Conservation (phyloP, 768 basidiomycete genomes). For the Gyrodon lividus region DNA sequence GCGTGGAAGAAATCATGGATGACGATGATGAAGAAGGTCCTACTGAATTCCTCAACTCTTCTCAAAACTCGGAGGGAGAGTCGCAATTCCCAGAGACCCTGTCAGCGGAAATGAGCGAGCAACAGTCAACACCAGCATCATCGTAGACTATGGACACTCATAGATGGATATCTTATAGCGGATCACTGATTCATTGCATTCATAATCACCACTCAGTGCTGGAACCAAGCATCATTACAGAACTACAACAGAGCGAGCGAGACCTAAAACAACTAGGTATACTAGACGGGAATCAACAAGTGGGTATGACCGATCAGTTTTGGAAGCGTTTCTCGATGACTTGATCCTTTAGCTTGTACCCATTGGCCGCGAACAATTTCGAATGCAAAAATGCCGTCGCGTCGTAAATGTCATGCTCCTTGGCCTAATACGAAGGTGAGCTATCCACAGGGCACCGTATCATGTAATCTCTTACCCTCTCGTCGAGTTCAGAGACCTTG, state of each 20-base stretch:
- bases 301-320: slow-evolving; percentile 20
- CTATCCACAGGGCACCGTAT: not conserved
- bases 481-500: slow-evolving; percentile 81
- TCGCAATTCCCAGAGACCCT: slow-evolving; percentile 1
- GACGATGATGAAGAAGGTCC: slow-evolving; percentile 55
- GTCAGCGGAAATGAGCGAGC: slow-evolving; percentile 10
- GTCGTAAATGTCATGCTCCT: slow-evolving; percentile 96
- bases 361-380: slow-evolving; percentile 83
- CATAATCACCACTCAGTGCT: slow-evolving; percentile 31
- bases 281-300: not conserved
- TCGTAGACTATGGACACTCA: slow-evolving; percentile 18
- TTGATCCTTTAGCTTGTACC: slow-evolving; percentile 69
- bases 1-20: slow-evolving; percentile 59
- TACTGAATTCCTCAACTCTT: not conserved
- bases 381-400: slow-evolving; percentile 81
- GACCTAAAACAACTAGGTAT: slow-evolving; percentile 4
- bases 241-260: slow-evolving; percentile 16
- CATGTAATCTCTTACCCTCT: slow-evolving; percentile 56
- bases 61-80: slow-evolving; percentile 9
- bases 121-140: slow-evolving; percentile 10
- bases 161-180: slow-evolving; percentile 23
- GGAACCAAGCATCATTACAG: slow-evolving; percentile 1
- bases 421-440: slow-evolving; percentile 57
- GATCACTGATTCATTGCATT: slow-evolving; percentile 27
- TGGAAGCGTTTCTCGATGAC: slow-evolving; percentile 76